Conservation (phyloP, 179 eudicot genomes). For the Heliamphora pulchella region DNA sequence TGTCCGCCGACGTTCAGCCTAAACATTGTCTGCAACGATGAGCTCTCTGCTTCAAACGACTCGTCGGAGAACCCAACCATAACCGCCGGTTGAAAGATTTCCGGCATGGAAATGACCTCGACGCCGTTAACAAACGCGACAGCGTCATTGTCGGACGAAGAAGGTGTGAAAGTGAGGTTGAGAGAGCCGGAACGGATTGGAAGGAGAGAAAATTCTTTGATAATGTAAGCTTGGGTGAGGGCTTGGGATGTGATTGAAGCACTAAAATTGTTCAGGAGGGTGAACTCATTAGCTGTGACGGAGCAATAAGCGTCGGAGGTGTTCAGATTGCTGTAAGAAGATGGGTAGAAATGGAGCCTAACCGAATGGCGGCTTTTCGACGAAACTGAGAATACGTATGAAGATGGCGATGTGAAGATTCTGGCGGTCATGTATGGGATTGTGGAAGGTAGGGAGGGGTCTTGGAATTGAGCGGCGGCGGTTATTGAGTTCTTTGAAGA, state of each 20-base stretch:
- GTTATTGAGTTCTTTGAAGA: conserved; percentile 23
- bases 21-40: conserved; percentile 36
- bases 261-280: conserved; percentile 34
- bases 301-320: conserved; percentile 17
- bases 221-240: conserved; percentile 28
- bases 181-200: conserved; percentile 16
- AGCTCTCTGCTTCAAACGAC: conserved; percentile 6
- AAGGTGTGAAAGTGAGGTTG: conserved; percentile 29
- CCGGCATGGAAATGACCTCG: conserved; percentile 34
- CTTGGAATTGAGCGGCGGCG: conserved; percentile 30
- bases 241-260: conserved; percentile 28
- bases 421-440: conserved; percentile 41
- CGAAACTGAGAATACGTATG: conserved; percentile 25
- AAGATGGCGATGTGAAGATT: conserved; percentile 22
- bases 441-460: conserved; percentile 35
- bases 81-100: conserved; percentile 18
- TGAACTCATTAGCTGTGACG: conserved; percentile 15
- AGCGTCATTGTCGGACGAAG: background rate
- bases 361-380: conserved; percentile 24
- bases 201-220: conserved; percentile 26
- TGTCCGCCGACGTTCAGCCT: conserved; percentile 75
- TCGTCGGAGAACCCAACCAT: conserved; percentile 24
- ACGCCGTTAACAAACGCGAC: conserved; percentile 37
- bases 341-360: conserved; percentile 38
- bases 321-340: conserved; percentile 20